Evolutionary conservation across 225 moss, liverwort and hornwort genomes (phyloP).

Genomic region (Polytrichum commune): DNA sequence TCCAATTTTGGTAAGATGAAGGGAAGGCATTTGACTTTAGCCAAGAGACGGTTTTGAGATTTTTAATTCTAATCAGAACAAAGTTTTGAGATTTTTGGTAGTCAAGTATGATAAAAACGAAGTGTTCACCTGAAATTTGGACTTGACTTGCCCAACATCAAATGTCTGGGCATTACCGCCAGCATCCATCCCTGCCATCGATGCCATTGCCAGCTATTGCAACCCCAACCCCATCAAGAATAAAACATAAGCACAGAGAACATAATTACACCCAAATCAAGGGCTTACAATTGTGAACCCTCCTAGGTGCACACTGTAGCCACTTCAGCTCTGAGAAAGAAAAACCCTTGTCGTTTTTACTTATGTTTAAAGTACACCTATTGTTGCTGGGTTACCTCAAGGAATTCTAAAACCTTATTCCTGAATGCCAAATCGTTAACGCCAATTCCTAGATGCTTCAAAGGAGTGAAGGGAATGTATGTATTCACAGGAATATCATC

Average conservation of each 20-base stretch:
- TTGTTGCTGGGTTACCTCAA: background rate
- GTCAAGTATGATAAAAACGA: background rate
- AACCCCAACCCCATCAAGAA: background rate
- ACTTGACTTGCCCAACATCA: constrained; percentile 32
- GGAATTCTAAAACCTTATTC: background rate
- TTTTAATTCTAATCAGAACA: background rate
- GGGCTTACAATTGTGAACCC: background rate
- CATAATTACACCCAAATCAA: background rate
- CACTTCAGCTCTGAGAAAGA: background rate
- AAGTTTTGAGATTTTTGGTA: background rate
- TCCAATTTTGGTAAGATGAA: too few relatives aligned
- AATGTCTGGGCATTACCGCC: constrained; percentile 40
- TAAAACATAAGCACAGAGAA: background rate
- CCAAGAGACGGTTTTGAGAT: too few relatives aligned
- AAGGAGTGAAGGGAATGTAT: too few relatives aligned
- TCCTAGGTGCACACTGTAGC: background rate
- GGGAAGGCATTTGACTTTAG: too few relatives aligned
- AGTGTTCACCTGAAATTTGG: constrained; percentile 53
- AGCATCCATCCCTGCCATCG: constrained; percentile 52
- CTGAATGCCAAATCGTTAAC: too few relatives aligned
- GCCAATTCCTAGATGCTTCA: too few relatives aligned
- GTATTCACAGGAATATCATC: too few relatives aligned
- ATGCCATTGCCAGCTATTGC: constrained; percentile 61
- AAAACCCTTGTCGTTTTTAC: background rate
- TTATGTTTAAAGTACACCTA: background rate